These are phyloP conservation scores for Suhomyces anneliseae DNA, from an alignment of 1,139 yeast species.

Conservation along the genomic window DNA sequence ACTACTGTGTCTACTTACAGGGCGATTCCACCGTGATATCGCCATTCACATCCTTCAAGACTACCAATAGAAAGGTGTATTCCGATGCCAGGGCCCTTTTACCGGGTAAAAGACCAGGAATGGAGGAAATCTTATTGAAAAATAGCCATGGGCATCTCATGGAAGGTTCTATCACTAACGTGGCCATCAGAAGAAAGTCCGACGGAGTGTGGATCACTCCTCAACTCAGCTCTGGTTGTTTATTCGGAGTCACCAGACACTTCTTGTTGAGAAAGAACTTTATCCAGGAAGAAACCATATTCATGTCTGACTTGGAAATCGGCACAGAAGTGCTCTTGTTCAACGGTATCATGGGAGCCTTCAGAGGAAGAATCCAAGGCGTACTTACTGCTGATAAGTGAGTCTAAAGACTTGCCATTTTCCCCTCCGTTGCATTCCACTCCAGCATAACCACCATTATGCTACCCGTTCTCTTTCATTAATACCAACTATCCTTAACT, in stretches of 20 bases:
- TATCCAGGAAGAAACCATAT: constrained; percentile 56
- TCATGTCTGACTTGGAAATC: constrained; percentile 41
- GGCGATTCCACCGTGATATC: constrained; percentile 53
- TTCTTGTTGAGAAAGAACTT: constrained; percentile 55
- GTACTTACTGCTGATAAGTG: neutral
- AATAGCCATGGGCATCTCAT: constrained; percentile 62
- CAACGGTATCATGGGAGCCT: constrained; percentile 84
- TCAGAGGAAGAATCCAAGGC: constrained; percentile 52
- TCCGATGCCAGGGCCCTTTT: constrained; percentile 58
- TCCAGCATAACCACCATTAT: too few species aligned
- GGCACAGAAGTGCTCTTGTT: constrained; percentile 73
- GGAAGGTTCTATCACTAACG: constrained; percentile 85
- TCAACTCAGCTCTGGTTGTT: constrained; percentile 68
- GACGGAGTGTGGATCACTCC: constrained; percentile 78
- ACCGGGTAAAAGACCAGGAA: constrained; percentile 35
- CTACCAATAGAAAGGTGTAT: constrained; percentile 71
- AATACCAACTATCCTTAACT: too few species aligned
- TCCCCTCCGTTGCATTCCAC: too few species aligned
- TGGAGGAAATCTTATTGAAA: constrained; percentile 68
- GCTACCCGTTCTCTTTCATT: too few species aligned
- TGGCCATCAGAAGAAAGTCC: constrained; percentile 57
- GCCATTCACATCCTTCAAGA: constrained; percentile 86
- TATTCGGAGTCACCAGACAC: constrained; percentile 81
- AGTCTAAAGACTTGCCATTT: too few species aligned
- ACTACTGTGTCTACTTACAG: constrained; percentile 67